Evolutionary conservation across 1,284 basidiomycete species (phyloP).

Genomic region (Anthracocystis walkeri): DNA sequence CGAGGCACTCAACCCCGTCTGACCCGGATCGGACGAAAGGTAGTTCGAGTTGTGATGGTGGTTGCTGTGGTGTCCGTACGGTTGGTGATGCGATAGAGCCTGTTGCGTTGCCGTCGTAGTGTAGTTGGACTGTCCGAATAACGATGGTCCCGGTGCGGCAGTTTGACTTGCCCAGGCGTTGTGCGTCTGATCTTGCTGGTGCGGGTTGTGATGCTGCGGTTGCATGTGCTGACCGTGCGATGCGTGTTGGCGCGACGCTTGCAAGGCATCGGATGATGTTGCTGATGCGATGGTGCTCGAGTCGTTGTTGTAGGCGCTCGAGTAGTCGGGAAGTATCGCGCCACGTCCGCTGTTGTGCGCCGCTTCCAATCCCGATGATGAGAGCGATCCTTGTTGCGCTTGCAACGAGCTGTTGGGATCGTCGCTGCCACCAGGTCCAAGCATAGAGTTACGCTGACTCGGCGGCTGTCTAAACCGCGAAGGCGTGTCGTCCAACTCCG

Average conservation of each 20-base stretch:
- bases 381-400: slow-evolving; percentile 35
- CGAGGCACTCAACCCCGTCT: slow-evolving; percentile 30
- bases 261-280: slow-evolving; percentile 26
- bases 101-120: slow-evolving; percentile 19
- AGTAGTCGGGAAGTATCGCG: slow-evolving; percentile 35
- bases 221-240: slow-evolving; percentile 37
- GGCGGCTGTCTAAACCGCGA: slow-evolving; percentile 43
- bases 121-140: slow-evolving; percentile 39
- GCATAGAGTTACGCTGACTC: slow-evolving; percentile 35
- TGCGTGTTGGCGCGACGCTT: slow-evolving; percentile 40
- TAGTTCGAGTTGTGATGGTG: slow-evolving; percentile 46
- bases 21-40: slow-evolving; percentile 31
- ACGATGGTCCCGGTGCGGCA: slow-evolving; percentile 28
- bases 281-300: slow-evolving; percentile 36
- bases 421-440: slow-evolving; percentile 24
- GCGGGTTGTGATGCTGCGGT: slow-evolving; percentile 25
- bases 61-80: slow-evolving; percentile 35
- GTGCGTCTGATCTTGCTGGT: slow-evolving; percentile 42
- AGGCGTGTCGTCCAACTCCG: slow-evolving; percentile 46
- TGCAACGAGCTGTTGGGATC: slow-evolving; percentile 27
- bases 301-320: slow-evolving; percentile 38
- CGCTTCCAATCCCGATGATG: slow-evolving; percentile 38
- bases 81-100: slow-evolving; percentile 33
- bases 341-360: slow-evolving; percentile 35
- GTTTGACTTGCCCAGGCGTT: slow-evolving; percentile 40